Evolutionary conservation across 164 flowering plant genomes (phyloP).

Genomic region (Cinnamomum chago): DNA sequence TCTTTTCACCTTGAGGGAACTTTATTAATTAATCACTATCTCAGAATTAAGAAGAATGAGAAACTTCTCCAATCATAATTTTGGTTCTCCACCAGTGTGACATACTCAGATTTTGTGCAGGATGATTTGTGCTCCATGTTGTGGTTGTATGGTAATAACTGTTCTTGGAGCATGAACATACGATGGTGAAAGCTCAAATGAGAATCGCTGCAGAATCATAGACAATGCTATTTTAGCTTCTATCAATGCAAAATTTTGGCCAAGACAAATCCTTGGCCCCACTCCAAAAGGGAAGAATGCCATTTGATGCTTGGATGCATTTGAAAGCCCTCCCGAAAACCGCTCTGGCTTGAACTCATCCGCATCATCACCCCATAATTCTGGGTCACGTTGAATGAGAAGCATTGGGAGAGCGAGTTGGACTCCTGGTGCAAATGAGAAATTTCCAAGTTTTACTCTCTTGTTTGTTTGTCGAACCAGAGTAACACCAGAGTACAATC

Average conservation of each 20-base stretch:
- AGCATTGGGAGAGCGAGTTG: conserved; percentile 2
- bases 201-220: conserved; percentile 13
- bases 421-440: conserved; percentile 9
- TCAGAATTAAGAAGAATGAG: too few relatives aligned
- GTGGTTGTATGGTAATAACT: conserved; percentile 10
- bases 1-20: too few relatives aligned
- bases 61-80: neutral
- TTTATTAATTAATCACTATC: too few relatives aligned
- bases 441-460: conserved; percentile 9
- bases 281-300: conserved; percentile 16
- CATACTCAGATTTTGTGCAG: conserved; percentile 5
- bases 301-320: conserved; percentile 14
- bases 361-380: conserved; percentile 20
- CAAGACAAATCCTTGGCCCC: conserved; percentile 17
- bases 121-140: conserved; percentile 12
- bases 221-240: conserved; percentile 18
- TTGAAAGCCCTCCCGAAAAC: conserved; percentile 9
- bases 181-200: conserved; percentile 12
- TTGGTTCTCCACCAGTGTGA: neutral
- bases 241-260: conserved; percentile 11
- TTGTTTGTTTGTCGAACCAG: conserved; percentile 10
- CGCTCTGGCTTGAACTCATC: conserved; percentile 17
- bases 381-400: conserved; percentile 16
- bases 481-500: conserved; percentile 6
- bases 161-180: conserved; percentile 14